Base-by-base conservation (phyloP, 805 yeast genomes). In the Barnettozyma siamensis region DNA sequence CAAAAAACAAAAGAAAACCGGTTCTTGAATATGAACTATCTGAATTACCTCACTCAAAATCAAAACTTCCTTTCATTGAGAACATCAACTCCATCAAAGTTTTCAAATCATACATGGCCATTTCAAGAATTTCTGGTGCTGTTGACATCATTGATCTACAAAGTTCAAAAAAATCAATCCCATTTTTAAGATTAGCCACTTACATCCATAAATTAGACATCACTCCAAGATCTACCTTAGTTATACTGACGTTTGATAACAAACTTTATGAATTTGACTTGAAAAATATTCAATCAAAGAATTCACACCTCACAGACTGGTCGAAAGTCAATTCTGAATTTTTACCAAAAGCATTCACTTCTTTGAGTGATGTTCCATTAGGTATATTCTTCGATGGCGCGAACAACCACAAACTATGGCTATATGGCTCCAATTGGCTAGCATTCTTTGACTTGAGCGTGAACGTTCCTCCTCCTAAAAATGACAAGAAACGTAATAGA, bases 351-450 rank as follows among this genome's bases (percentile, higher is more conserved):
- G 77, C 78, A 46, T 79, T 83, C 46, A 56, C 70, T 15, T 59
- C 67, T 3, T 65, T 75, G 40, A 74, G 73, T 15, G 91, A 84
- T 43, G 79, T 82, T 51, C 80, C 94, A 41, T 71, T 76, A 44
- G 96, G 95, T 13, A 60, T 85, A 11, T 86, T 84, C 55, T 55
- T 59, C 13, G 78, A 77, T 39, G 60, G 59, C 9, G 55, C 59
- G 4, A 61, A 64, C 27, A 49, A 63, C 2, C 54, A 64, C 27
- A 69, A 76, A 42, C 65, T 83, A 13, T 91, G 96, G 96, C 63
- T 88, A n/a, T 88, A 86, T 76, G 95, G 96, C 2, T 71, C 84
- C 17, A 75, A 75, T 38, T 91, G 96, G 95, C 50, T 89, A 13
- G 75, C 83, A 4, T 84, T 75, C 58, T 72, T 91, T 37, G 91